Percentiles rank a stretch among this genome's conserved stretches.
Conservation (phyloP, 495 filamentous ascomycete species). For the Lepraria neglecta region DNA sequence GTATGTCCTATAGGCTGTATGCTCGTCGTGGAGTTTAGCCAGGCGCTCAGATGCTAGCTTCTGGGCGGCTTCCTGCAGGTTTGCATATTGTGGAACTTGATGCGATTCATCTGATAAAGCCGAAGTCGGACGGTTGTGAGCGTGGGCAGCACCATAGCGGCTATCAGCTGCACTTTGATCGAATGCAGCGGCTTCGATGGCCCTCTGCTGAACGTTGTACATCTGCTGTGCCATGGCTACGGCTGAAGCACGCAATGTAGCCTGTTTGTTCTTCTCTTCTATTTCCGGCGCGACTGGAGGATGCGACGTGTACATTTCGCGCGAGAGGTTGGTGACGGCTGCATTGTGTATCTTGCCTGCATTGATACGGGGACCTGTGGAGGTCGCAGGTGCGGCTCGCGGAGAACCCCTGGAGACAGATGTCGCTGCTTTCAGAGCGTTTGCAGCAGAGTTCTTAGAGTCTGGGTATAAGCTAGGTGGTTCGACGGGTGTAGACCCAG, state of each 20-base stretch:
- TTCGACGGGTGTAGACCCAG: conserved; percentile 56
- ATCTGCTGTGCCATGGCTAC: conserved; percentile 83
- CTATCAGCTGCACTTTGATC: conserved; percentile 27
- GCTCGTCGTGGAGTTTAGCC: conserved; percentile 68
- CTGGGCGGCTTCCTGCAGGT: conserved; percentile 76
- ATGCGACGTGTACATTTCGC: conserved; percentile 66
- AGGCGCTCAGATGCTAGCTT: conserved; percentile 77
- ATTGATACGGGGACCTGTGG: conserved; percentile 42
- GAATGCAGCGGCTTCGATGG: conserved; percentile 42
- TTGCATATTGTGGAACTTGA: conserved; percentile 45
- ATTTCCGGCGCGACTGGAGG: conserved; percentile 66
- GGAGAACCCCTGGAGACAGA: conserved; percentile 43
- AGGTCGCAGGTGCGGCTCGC: conserved; percentile 12
- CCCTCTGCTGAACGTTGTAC: conserved; percentile 60
- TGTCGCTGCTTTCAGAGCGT: conserved; percentile 63
- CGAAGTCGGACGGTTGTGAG: conserved; percentile 36
- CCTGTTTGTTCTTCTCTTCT: conserved; percentile 64
- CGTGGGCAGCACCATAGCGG: conserved; percentile 38
- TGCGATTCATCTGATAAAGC: conserved; percentile 36
- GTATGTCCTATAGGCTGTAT: conserved; percentile 61
- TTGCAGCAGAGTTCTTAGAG: conserved; percentile 50
- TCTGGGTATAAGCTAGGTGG: conserved; percentile 49
- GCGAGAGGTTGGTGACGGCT: conserved; percentile 42
- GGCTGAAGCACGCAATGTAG: conserved; percentile 71
- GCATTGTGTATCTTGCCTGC: conserved; percentile 52